Evolutionary conservation across 2,329 filamentous ascomycete species (phyloP), one percentile per base, ranked within the genome.

Genomic region (Blumeria hordei): DNA sequence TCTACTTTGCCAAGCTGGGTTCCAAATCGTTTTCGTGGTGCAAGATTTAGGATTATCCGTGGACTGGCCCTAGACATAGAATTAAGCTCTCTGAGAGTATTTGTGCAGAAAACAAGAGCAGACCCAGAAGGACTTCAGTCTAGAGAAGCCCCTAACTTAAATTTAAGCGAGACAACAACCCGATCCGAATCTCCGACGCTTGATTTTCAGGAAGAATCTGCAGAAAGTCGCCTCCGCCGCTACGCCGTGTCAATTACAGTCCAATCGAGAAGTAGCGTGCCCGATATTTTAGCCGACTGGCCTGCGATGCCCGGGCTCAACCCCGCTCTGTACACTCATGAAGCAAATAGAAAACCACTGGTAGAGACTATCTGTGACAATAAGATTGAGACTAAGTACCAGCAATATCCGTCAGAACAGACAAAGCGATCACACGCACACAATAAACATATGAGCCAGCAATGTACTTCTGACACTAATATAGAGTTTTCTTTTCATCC

Each of bases 401-500:
- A 58, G 54, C 62, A 64, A 55, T 61, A 59, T 56, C 58, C 59
- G 37, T n/a, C 8, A 43, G n/a, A 6, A n/a, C 39, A n/a, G n/a
- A 16, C 11, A 21, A 59, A 63, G 14, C 60, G 62, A 9, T 62
- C 59, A 14, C 62, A 59, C 36, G 59, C 59, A 41, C 60, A 62
- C 4, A 65, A 68, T 55, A 65, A 58, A 32, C 63, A 62, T 21
- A 55, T 63, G 43, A 60, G 54, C 55, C 60, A 62, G 55, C 59
- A 63, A 41, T 60, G 62, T 54, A 53, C 54, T 18, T 58, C 45
- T 43, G 59, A 39, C 5, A 39, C 2, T 11, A 11, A 58, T 18
- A 55, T 57, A 18, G 53, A 69, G 67, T 28, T 67, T 66, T 28
- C 72, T 67, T 73, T 71, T 54, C 72, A 74, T 11, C 10, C 2